Evolutionary conservation across 306 rosid genomes (phyloP).

Genomic region (Vigna mungo): DNA sequence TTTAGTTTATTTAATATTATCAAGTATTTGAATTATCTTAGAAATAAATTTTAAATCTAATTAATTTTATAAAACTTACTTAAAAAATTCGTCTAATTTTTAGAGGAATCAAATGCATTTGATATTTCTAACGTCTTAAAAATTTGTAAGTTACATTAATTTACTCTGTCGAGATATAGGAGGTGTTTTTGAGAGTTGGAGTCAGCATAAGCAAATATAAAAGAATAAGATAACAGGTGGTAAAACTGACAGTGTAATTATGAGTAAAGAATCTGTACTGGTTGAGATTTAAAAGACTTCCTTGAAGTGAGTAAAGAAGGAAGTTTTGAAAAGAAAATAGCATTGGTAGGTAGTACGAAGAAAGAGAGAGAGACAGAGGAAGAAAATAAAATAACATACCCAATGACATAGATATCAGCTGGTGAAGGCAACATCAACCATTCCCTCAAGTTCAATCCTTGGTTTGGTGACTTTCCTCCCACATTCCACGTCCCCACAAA

Average conservation of each 20-base stretch:
- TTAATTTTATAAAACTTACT: too few species aligned
- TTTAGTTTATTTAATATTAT: too few species aligned
- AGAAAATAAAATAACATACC: conserved; percentile 52
- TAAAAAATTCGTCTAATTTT: too few species aligned
- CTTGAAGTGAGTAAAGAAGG: not conserved
- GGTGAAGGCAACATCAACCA: conserved; percentile 67
- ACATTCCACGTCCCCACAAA: conserved; percentile 98
- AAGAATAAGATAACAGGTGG: not conserved
- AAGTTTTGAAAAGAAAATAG: not conserved
- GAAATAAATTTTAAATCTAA: too few species aligned
- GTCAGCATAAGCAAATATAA: not conserved
- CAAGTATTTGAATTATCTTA: too few species aligned
- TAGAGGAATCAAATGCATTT: too few species aligned
- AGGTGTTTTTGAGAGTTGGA: not conserved
- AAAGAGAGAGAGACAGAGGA: not conserved
- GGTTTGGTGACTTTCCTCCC: conserved; percentile 85
- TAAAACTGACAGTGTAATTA: conserved; percentile 29
- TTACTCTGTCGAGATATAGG: not conserved
- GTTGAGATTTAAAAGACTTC: too few species aligned
- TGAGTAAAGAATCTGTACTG: not conserved
- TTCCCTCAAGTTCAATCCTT: conserved; percentile 61
- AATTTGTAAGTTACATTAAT: not conserved
- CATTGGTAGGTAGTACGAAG: not conserved
- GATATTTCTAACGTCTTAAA: too few species aligned
- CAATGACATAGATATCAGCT: conserved; percentile 73